Conservation (phyloP, 1,139 yeast species). For the Pichia sp. region DNA sequence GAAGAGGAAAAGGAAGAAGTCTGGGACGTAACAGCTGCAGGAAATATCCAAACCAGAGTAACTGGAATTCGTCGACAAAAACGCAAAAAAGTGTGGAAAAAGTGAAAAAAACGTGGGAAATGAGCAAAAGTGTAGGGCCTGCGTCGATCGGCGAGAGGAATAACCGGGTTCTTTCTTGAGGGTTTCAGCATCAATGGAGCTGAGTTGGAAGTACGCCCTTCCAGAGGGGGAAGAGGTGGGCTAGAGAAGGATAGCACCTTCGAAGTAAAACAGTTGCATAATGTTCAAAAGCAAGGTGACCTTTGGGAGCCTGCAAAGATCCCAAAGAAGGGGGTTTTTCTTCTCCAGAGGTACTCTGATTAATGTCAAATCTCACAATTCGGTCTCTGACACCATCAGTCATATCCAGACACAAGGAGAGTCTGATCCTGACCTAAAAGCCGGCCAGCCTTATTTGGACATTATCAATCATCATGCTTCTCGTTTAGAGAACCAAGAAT, state of each 20-base stretch:
- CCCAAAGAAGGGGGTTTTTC: constrained; percentile 3
- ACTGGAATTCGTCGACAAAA: background rate
- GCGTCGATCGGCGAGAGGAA: background rate
- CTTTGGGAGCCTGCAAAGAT: no score
- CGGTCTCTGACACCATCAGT: constrained; percentile 6
- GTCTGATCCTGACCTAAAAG: constrained; percentile 8
- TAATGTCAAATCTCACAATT: constrained; percentile 6
- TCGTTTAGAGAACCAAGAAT: constrained; percentile 2
- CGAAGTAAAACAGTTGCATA: background rate
- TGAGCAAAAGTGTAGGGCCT: background rate
- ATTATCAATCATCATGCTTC: constrained; percentile 19
- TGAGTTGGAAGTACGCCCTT: background rate
- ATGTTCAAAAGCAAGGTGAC: no score
- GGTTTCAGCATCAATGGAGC: background rate
- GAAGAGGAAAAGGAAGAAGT: background rate
- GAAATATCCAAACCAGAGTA: background rate
- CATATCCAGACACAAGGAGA: constrained; percentile 2
- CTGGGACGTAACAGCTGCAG: background rate
- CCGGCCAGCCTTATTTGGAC: constrained; percentile 7
- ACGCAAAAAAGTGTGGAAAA: constrained; percentile 2
- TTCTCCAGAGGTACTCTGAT: background rate
- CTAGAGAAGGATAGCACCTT: background rate
- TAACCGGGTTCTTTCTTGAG: background rate
- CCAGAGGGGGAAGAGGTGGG: background rate
- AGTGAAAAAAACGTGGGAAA: background rate